Percentiles rank a stretch among this genome's conserved stretches.
Evolutionary conservation across 345 rosid genomes (phyloP).

Genomic region (Ceriops tagal): DNA sequence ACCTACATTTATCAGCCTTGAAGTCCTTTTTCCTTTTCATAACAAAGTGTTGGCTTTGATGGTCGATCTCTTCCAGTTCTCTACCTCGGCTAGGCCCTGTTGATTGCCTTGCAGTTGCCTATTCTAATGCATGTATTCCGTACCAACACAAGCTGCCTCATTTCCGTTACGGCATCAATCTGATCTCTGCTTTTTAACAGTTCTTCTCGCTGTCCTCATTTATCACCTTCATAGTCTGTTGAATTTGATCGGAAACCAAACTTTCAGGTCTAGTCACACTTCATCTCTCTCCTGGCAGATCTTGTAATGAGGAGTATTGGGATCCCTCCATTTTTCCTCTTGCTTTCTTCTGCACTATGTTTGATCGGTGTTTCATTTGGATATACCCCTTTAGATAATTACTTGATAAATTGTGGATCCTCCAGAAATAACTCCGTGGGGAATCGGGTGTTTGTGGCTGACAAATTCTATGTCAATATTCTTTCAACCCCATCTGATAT

Average conservation of each 20-base stretch:
- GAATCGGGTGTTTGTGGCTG: slow-evolving; percentile 47
- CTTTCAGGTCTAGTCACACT: not conserved
- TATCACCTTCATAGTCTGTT: not conserved
- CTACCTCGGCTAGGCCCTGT: not conserved
- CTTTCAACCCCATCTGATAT: slow-evolving; percentile 27
- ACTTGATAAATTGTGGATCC: slow-evolving; percentile 75
- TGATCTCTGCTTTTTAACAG: not conserved
- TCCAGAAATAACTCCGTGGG: slow-evolving; percentile 35
- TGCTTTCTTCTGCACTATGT: slow-evolving; percentile 29
- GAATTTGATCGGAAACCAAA: not conserved
- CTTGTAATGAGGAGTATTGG: slow-evolving; percentile 30
- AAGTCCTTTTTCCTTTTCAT: no score
- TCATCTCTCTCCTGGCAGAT: not conserved
- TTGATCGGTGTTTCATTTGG: slow-evolving; percentile 38
- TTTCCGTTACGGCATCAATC: not conserved
- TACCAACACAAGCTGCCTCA: not conserved
- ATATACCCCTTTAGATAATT: slow-evolving; percentile 39
- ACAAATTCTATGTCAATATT: slow-evolving; percentile 20
- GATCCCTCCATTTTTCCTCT: slow-evolving; percentile 18
- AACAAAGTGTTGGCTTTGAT: no score
- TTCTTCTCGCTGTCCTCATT: no score
- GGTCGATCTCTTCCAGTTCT: not conserved
- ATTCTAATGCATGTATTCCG: not conserved
- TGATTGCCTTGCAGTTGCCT: not conserved
- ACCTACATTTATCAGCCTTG: no score